A percentile compares a stretch with the other conserved stretches of the same genome.
Evolutionary conservation across 768 basidiomycete species (phyloP).

Genomic region (Trametes maxima): DNA sequence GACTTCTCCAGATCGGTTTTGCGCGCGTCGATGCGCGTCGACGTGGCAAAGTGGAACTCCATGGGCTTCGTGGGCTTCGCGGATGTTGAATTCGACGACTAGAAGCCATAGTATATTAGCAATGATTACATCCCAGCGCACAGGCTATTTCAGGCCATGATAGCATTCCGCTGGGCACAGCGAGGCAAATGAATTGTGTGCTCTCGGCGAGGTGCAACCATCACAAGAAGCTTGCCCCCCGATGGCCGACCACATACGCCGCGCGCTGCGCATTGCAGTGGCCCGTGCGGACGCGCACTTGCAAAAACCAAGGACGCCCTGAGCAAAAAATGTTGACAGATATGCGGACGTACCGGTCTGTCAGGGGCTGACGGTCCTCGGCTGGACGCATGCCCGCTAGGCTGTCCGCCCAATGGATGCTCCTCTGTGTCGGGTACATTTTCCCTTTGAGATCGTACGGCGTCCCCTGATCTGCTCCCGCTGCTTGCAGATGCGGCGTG

Average conservation of each 20-base stretch:
- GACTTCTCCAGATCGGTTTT: slow-evolving; percentile 40
- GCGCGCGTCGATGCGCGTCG: slow-evolving; percentile 51
- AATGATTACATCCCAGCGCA: slow-evolving; percentile 5
- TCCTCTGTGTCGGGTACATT: slow-evolving; percentile 15
- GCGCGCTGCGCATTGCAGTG: not conserved
- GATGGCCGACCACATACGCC: not conserved
- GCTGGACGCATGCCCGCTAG: slow-evolving; percentile 6
- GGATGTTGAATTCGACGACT: slow-evolving; percentile 21
- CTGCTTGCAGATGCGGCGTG: slow-evolving; percentile 8
- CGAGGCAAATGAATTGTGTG: not conserved
- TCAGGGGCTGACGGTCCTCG: slow-evolving; percentile 9
- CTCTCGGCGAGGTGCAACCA: slow-evolving; percentile 1
- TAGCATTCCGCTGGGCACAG: not conserved
- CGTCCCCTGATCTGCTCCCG: slow-evolving; percentile 24
- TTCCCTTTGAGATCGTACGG: slow-evolving; percentile 14
- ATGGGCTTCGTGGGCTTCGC: slow-evolving; percentile 40
- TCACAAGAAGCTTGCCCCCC: slow-evolving; percentile 10
- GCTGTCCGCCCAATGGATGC: slow-evolving; percentile 1
- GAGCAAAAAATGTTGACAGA: slow-evolving; percentile 4
- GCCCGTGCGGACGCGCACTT: not conserved
- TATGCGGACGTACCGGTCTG: slow-evolving; percentile 20
- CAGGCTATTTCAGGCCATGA: slow-evolving; percentile 10
- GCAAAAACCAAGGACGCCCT: not conserved
- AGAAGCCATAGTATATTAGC: slow-evolving; percentile 14
- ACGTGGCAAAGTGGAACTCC: slow-evolving; percentile 56